phyloP scores from a whole-genome alignment of 2,329 filamentous ascomycete species.

The Trichoderma koningii region DNA sequence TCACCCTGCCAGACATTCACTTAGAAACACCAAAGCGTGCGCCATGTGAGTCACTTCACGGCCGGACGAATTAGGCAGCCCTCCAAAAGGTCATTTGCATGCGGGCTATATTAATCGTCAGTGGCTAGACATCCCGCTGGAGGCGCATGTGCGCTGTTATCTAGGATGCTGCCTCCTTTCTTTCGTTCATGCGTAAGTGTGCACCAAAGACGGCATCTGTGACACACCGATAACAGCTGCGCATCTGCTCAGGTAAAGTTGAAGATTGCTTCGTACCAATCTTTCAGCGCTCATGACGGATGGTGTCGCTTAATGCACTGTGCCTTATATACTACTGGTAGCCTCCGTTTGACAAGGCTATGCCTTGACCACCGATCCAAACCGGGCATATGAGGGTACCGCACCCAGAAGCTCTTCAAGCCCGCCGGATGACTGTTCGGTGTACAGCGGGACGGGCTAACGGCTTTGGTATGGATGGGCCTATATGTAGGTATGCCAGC shows the following conservation, averaged over 20 bases:
- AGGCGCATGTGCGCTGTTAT: conserved; percentile 5
- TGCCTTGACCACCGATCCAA: background rate
- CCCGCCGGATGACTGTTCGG: background rate
- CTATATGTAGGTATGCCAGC: too few relatives aligned
- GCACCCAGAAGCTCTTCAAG: background rate
- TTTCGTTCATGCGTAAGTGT: background rate
- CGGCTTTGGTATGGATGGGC: background rate
- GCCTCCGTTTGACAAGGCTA: background rate
- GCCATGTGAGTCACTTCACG: conserved; percentile 11
- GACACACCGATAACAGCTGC: too few relatives aligned
- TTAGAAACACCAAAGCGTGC: background rate
- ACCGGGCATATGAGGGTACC: conserved; percentile 1
- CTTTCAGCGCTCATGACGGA: background rate
- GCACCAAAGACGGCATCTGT: background rate
- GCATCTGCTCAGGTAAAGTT: too few relatives aligned
- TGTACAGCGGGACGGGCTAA: background rate
- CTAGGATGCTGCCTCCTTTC: background rate
- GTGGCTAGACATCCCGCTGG: conserved; percentile 4
- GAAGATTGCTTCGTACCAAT: background rate
- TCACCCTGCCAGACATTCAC: background rate
- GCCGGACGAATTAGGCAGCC: conserved; percentile 9
- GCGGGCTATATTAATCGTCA: background rate
- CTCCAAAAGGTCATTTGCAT: background rate
- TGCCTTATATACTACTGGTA: too few relatives aligned
- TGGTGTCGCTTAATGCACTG: background rate